These are phyloP conservation scores for Nakazawaea anatomiae DNA, from an alignment of 805 yeast genomes.

Conservation along the genomic window DNA sequence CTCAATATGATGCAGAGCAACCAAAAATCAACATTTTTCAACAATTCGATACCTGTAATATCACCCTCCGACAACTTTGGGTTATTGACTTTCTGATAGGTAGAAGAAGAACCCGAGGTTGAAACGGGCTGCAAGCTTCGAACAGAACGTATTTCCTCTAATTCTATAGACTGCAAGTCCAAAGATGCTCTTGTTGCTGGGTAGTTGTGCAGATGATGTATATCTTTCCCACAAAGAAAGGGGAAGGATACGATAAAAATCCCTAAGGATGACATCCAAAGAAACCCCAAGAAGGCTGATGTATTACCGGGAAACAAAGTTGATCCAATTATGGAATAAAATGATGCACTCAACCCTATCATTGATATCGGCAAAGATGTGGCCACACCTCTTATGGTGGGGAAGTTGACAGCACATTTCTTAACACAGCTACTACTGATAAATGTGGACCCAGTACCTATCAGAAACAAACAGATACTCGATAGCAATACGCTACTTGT, in stretches of 20 bases:
- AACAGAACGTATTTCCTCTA: slow-evolving; percentile 3
- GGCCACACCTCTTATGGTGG: slow-evolving; percentile 64
- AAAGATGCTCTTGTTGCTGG: slow-evolving; percentile 9
- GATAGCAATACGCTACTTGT: slow-evolving; percentile 34
- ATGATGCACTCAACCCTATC: slow-evolving; percentile 69
- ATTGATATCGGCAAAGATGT: slow-evolving; percentile 71
- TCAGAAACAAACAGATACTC: slow-evolving; percentile 40
- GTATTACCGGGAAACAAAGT: slow-evolving; percentile 54
- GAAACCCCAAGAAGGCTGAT: slow-evolving; percentile 41
- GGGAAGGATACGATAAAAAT: slow-evolving; percentile 43
- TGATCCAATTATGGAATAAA: slow-evolving; percentile 53
- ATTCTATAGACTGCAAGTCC: slow-evolving; percentile 5
- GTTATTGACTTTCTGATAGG: not conserved
- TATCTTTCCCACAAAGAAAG: slow-evolving; percentile 34
- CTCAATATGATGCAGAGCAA: slow-evolving; percentile 45
- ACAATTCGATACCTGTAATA: slow-evolving; percentile 14
- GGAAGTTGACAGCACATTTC: slow-evolving; percentile 67
- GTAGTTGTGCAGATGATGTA: slow-evolving; percentile 18
- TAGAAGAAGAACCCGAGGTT: not conserved
- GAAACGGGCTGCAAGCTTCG: not conserved
- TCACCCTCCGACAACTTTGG: not conserved
- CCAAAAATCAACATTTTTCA: slow-evolving; percentile 37
- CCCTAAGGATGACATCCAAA: slow-evolving; percentile 35
- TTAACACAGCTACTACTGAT: slow-evolving; percentile 61
- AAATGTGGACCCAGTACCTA: slow-evolving; percentile 69